Percentiles rank a stretch among this genome's conserved stretches.
These are phyloP conservation scores for Hemileia vastatrix DNA, from an alignment of 1,284 basidiomycete genomes.

Conservation along the genomic window DNA sequence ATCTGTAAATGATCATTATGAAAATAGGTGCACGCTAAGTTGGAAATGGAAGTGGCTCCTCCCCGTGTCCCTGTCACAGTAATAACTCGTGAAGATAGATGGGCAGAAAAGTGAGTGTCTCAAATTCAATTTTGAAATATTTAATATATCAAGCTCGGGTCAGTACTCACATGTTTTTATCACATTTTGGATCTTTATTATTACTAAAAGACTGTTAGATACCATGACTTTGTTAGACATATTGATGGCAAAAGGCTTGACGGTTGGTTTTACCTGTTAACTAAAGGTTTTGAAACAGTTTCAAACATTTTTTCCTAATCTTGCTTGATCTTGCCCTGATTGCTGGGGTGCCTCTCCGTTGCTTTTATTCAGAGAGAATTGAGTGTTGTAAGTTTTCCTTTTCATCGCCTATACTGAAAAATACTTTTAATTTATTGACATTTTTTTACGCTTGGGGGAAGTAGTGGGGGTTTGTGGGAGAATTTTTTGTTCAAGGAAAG, in stretches of 20 bases:
- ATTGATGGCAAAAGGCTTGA: constrained; percentile 10
- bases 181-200: constrained; percentile 11
- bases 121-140: not conserved
- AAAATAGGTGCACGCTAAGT: constrained; percentile 11
- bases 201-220: no score
- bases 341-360: no score
- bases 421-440: no score
- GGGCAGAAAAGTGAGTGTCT: constrained; percentile 16
- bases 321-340: not conserved
- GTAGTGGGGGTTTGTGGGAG: constrained; percentile 20
- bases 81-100: constrained; percentile 7
- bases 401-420: not conserved
- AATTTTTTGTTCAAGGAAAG: constrained; percentile 15
- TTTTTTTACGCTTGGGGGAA: no score
- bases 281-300: not conserved
- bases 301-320: not conserved
- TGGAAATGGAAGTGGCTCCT: constrained; percentile 19
- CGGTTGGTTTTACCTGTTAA: not conserved
- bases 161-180: not conserved
- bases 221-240: constrained; percentile 8
- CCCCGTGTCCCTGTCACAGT: constrained; percentile 1
- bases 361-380: constrained; percentile 7
- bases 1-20: not conserved
- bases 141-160: not conserved
- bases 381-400: constrained; percentile 5